A percentile compares a stretch with the other conserved stretches of the same genome.
These are phyloP conservation scores for peach (Prunus persica) DNA, from an alignment of 306 rosid genomes.

Conservation along the genomic window DNA sequence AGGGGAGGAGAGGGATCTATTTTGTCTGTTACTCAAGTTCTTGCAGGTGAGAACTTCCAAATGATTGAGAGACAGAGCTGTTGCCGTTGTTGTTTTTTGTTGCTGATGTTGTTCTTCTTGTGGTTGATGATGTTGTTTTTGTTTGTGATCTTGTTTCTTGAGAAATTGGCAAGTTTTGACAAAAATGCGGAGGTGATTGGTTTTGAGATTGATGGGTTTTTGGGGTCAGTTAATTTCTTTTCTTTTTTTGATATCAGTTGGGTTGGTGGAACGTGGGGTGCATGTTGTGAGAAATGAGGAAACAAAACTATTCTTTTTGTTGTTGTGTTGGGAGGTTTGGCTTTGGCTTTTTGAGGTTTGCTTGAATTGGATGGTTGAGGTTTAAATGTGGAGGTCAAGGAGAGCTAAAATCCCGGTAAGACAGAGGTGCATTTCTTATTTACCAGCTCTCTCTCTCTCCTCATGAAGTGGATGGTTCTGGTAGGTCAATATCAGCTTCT, in stretches of 20 bases:
- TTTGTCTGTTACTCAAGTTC: constrained; percentile 14
- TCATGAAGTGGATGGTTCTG: constrained; percentile 16
- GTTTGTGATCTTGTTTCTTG: constrained; percentile 4
- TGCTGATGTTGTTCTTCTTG: not conserved
- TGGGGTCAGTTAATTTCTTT: constrained; percentile 14
- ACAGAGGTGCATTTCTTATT: constrained; percentile 39
- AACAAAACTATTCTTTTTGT: not conserved
- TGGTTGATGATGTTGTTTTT: not conserved
- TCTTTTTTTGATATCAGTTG: constrained; percentile 26
- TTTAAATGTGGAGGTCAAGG: constrained; percentile 52
- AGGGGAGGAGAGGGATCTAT: constrained; percentile 13
- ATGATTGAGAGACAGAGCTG: constrained; percentile 10
- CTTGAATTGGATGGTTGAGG: constrained; percentile 51
- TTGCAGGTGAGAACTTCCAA: constrained; percentile 16
- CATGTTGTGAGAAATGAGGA: constrained; percentile 45
- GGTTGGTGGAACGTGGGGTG: constrained; percentile 71
- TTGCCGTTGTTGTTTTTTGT: not conserved
- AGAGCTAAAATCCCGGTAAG: constrained; percentile 38
- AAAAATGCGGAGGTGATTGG: constrained; percentile 39
- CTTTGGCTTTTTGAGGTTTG: not conserved
- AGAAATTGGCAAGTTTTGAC: constrained; percentile 33
- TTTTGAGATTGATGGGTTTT: constrained; percentile 19
- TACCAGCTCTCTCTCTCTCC: constrained; percentile 9
- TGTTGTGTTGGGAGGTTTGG: constrained; percentile 14
- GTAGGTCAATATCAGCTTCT: not conserved